phyloP scores from a whole-genome alignment of 2,329 filamentous ascomycete genomes.

The Domatiomyces globalis region DNA sequence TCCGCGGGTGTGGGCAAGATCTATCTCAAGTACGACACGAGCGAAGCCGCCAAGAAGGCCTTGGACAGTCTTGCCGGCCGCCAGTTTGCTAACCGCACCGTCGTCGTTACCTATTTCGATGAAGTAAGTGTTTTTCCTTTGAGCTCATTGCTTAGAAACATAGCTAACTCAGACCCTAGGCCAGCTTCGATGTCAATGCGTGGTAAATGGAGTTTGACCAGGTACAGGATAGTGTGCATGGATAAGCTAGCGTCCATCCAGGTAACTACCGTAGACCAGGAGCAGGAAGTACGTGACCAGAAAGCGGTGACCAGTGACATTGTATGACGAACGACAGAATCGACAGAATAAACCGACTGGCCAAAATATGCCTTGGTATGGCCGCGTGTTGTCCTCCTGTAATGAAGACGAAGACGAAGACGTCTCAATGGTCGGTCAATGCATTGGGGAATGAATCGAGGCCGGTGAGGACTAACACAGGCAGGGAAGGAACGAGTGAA shows the following conservation, averaged over 20 bases:
- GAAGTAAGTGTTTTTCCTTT: slow-evolving; percentile 44
- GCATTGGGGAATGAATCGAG: neutral
- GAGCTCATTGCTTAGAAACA: slow-evolving; percentile 22
- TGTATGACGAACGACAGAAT: neutral
- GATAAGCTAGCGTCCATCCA: neutral
- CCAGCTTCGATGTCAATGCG: slow-evolving; percentile 84
- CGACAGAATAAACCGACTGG: neutral
- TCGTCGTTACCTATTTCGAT: slow-evolving; percentile 90
- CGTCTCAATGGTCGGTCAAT: neutral
- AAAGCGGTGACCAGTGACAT: neutral
- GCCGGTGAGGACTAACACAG: neutral
- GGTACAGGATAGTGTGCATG: neutral
- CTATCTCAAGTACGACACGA: slow-evolving; percentile 78
- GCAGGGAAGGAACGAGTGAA: neutral
- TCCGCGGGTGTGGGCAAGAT: slow-evolving; percentile 92
- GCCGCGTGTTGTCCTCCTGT: neutral
- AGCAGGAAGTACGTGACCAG: neutral
- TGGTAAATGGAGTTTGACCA: slow-evolving; percentile 44
- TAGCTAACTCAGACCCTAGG: slow-evolving; percentile 35
- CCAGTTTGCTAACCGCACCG: slow-evolving; percentile 91
- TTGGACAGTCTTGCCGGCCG: slow-evolving; percentile 80
- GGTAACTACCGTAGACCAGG: neutral
- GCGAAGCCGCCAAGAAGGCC: slow-evolving; percentile 68
- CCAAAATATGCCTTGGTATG: neutral
- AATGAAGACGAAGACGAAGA: neutral